Evolutionary conservation across 257 asterid species (phyloP), one percentile per base, ranked within the genome.

Genomic region (Capsicum rhomboideum): DNA sequence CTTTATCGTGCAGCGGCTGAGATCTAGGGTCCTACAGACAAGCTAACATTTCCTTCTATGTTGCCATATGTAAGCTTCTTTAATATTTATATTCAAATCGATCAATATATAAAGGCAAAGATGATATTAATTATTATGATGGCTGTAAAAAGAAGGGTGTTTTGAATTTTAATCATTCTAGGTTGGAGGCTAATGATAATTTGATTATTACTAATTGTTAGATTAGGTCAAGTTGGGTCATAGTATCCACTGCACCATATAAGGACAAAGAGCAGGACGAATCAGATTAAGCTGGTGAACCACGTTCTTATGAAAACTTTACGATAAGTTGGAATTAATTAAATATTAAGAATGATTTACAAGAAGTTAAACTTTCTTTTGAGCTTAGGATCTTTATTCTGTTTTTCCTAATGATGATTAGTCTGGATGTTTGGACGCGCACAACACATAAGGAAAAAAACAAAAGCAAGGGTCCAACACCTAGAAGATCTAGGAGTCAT

Each of bases 271-370:
- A 75, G 63, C 44, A 26, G n/a, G 63, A 50, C 81, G 81, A 75
- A 75, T 75, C 26, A 75, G 42, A 75, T 75, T 49, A 29, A 75
- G 81, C 81, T 75, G 44, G 61, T 29, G 81, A 37, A 75, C 81
- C 81, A 75, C 44, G 81, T 75, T 75, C 81, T 50, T 26, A 46
- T 26, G 61, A 31, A 14, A 75, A 49, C 61, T 49, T 49, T 49
- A 26, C 61, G 61, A 26, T 23, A 50, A 75, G 44, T 75, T 34
- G 61, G 44, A 71, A 50, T 50, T 75, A 75, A 75, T 75, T 50
- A 50, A 75, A 75, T 75, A 75, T 75, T 75, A 75, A 52, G 81
- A 75, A 75, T 75, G 81, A 75, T 49, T 75, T 8, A 75, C 44
- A 49, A 75, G 16, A 75, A 75, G 81, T 75, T 75, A 49, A 75